Base-by-base conservation (phyloP, 31 red algal species). In the Odonthalia washingtoniensis region DNA sequence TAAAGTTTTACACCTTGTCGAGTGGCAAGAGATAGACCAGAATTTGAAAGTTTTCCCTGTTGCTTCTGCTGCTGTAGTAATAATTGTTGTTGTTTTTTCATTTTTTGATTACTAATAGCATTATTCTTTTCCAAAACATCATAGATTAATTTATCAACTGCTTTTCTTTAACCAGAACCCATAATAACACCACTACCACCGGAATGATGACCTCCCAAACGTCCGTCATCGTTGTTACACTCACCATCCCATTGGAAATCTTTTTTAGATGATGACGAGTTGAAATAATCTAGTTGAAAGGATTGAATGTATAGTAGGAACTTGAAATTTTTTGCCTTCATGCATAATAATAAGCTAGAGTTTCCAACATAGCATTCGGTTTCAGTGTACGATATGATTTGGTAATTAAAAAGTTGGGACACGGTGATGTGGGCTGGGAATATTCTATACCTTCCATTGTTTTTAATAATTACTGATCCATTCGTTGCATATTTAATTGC, bases 401-500 rank as follows among this genome's bases (percentile, higher is more conserved):
- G 41, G 90, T 87, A 26, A 98, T 89, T 44, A 98, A 73, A 72
- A 95, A 98, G 32, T 95, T 74, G 40, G 43, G 43, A 4, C 92
- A 81, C 1, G 85, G 76, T 41, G 83, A 79, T 14, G 57, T 65
- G 26, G 82, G 78, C 2, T 90, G 70, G 14, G 74, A 53, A 69
- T 93, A 95, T 60, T 95, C 89, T 38, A 94, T 89, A 43, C 96
- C 96, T 36, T 70, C 76, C 92, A 98, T 92, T 30, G 75, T 91
- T 17, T 74, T 38, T 65, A 95, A 73, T 26, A 98, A 39, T 49
- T 86, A 46, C 9, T 66, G 85, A 86, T 98, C 96, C 18, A 98
- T 81, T 16, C 78, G 81, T 63, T 99, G 97, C 94, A 96, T 94
- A 18, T 87, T 89, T 81, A 96, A 74, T 30, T 91, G 77, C 68